Base-by-base conservation (phyloP, 148 eudicot genomes). In the Chenopodium berlandieri region DNA sequence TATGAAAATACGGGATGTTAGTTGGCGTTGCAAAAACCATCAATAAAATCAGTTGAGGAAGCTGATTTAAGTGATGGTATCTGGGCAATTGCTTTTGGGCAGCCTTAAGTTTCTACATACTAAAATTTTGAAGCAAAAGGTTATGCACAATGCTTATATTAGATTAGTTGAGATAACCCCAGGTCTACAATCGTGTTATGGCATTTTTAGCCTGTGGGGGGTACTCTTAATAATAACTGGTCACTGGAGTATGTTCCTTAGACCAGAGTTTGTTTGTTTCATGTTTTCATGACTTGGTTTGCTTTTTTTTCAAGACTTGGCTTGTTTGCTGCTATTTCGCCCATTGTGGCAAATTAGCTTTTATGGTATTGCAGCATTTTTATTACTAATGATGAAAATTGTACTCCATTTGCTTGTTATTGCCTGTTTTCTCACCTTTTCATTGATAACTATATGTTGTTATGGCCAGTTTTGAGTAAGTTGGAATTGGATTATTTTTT, bases 91-190 rank as follows among this genome's bases (percentile, higher is more conserved):
- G 71, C 72, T 71, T 78, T 67, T 22, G 73, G 27, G 81, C 67
- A 64, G 70, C 79, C 75, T 83, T 78, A 71, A 79, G 71, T 75
- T 32, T 74, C 74, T 58, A 68, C 65, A 20, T 74, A 40, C 27
- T 48, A 74, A 25, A 27, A 23, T 44, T 75, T 22, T 12, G 9
- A 74, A 75, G 75, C 71, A n/a, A 65, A 65, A 47, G 14, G 20
- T 76, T 79, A 78, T 79, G 75, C 50, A 79, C 31, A 1, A 66
- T 67, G 73, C 68, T 81, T 75, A 52, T 76, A 37, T 52, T 68
- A 76, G 63, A 50, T 13, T 48, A 47, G 67, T 63, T 62, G 32
- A 84, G 81, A 84, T 84, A 84, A 84, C 77, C 47, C 81, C 9
- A 19, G 69, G 32, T 81, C 71, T 25, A 31, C 76, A 56, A 40